phyloP scores from a whole-genome alignment of 208 protist species.

The Trichomonas tenax region DNA sequence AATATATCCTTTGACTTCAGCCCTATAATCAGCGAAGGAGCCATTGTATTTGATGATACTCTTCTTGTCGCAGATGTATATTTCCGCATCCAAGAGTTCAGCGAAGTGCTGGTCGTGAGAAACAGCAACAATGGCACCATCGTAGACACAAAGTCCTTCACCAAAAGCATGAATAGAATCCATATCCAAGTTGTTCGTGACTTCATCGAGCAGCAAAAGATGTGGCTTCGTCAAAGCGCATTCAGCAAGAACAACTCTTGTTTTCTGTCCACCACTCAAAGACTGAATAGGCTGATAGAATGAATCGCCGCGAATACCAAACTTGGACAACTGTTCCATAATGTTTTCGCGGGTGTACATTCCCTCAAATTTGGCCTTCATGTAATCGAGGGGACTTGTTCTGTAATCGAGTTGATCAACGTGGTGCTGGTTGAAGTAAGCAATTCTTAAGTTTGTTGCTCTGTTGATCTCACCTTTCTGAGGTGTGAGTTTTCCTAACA shows the following conservation, averaged over 20 bases:
- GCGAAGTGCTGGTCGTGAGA: slow-evolving; percentile 22
- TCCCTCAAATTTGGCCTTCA: background rate
- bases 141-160: background rate
- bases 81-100: background rate
- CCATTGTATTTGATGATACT: background rate
- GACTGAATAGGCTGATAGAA: slow-evolving; percentile 25
- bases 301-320: slow-evolving; percentile 23
- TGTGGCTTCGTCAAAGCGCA: slow-evolving; percentile 21
- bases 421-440: slow-evolving; percentile 34
- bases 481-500: slow-evolving; percentile 18
- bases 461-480: background rate
- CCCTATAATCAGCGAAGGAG: background rate
- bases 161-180: slow-evolving; percentile 27
- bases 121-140: slow-evolving; percentile 10
- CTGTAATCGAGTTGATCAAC: slow-evolving; percentile 33
- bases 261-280: slow-evolving; percentile 37
- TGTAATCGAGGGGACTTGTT: slow-evolving; percentile 27
- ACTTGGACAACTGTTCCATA: background rate
- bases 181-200: slow-evolving; percentile 35
- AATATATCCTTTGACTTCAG: background rate
- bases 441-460: slow-evolving; percentile 23
- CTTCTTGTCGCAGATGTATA: background rate
- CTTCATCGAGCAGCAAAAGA: slow-evolving; percentile 26
- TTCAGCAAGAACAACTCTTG: slow-evolving; percentile 26
- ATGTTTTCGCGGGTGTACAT: background rate